Evolutionary conservation across 2,329 filamentous ascomycete genomes (phyloP).

Genomic region (Aspergillus spinulosporus): DNA sequence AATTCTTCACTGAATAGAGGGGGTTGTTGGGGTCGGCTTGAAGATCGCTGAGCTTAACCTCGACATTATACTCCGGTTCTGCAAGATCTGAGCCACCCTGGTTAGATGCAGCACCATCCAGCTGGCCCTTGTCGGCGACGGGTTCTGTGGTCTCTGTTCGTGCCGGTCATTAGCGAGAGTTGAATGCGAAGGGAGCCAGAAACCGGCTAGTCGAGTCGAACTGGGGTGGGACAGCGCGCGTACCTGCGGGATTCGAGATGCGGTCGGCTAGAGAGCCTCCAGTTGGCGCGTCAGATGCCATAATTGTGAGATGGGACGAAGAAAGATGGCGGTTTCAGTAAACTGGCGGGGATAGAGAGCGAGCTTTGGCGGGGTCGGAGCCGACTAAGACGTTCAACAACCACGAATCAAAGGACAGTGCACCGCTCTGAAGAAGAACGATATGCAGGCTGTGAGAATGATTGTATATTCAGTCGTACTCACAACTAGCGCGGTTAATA

Average conservation of each 20-base stretch:
- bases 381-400: conserved; percentile 2
- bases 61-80: conserved; percentile 82
- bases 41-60: conserved; percentile 87
- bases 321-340: background rate
- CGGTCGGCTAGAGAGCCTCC: conserved; percentile 50
- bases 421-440: conserved; percentile 3
- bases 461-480: background rate
- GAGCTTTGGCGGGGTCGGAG: conserved; percentile 12
- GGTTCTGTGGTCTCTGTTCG: conserved; percentile 16
- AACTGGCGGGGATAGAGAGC: background rate
- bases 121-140: conserved; percentile 29
- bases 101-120: conserved; percentile 42
- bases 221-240: conserved; percentile 19
- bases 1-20: conserved; percentile 78
- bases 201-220: conserved; percentile 17
- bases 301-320: conserved; percentile 20
- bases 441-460: background rate
- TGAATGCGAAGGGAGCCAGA: conserved; percentile 11
- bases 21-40: conserved; percentile 85
- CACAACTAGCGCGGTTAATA: background rate
- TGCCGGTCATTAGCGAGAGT: conserved; percentile 20
- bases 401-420: conserved; percentile 10
- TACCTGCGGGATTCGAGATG: conserved; percentile 44
- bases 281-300: conserved; percentile 43
- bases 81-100: conserved; percentile 55